Evolutionary conservation across 257 asterid genomes (phyloP).

Genomic region (Ballota nigra): DNA sequence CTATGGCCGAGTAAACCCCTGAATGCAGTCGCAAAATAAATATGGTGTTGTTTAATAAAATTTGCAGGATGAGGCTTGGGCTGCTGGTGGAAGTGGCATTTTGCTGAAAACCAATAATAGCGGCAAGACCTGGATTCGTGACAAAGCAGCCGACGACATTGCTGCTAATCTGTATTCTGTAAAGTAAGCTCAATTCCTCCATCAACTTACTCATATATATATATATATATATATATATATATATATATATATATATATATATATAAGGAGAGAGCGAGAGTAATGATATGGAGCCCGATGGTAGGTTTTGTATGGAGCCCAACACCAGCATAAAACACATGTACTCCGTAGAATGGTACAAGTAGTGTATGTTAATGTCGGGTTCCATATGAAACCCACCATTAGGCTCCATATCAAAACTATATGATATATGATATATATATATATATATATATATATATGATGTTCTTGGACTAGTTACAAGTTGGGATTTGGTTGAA

Average conservation of each 20-base stretch:
- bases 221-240: no score
- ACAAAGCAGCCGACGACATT: conserved; percentile 93
- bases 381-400: no score
- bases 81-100: conserved; percentile 98
- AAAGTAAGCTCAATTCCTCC: conserved; percentile 57
- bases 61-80: conserved; percentile 93
- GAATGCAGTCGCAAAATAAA: not conserved
- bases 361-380: no score
- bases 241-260: no score
- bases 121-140: conserved; percentile 88
- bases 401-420: no score
- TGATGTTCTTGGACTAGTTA: not conserved
- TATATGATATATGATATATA: no score
- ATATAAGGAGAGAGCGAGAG: no score
- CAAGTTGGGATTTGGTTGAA: not conserved
- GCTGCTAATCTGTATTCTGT: conserved; percentile 96
- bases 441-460: no score
- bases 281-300: no score
- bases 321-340: no score
- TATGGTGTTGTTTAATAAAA: not conserved
- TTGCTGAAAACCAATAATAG: conserved; percentile 83
- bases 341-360: no score
- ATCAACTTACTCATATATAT: not conserved
- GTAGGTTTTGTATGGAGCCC: no score
- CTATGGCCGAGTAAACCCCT: not conserved